Evolutionary conservation across 2,329 filamentous ascomycete genomes (phyloP), one percentile per base, ranked within the genome.

Genomic region (Seiridium cupressi): DNA sequence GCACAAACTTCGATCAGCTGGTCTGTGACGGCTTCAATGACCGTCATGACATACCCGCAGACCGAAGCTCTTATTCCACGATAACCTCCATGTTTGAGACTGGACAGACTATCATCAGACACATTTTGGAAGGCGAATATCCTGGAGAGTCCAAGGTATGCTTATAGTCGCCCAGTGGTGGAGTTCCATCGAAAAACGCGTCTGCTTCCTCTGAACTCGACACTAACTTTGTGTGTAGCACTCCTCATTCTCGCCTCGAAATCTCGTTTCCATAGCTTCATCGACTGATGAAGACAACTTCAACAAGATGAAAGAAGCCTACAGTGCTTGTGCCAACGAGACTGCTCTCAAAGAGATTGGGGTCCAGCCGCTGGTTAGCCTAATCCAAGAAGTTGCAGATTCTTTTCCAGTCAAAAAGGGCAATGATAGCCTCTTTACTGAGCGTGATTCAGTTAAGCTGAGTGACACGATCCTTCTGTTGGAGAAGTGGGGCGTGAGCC

Each of bases 11-110:
- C 61, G 86, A 90, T 61, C 78, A 87, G 69, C 81, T 87, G 59
- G 86, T 86, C 26, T 91, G 89, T 66, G 87, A 86, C 59, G 88
- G 88, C 9, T 91, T 88, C 83, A 78, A 82, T 57, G 78, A 84
- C 31, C 79, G 77, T 8, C 84, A 90, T 73, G 87, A 90, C 66
- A 81, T 91, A 60, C 83, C 88, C 3, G 76, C 85, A 3, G 89
- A 91, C 67, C 84, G 87, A 63, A 81, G 83, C 40, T 80, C 82
- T 65, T 81, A 81, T 40, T 89, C 87, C 61, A 84, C 87, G 2
- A 81, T 82, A 32, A 84, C 81, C 2, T 79, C 85, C 61, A 86
- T 90, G 84, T 75, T 75, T 26, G 87, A 90, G 68, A 81, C 81
- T 61, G 83, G 83, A 5, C 80, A 86, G 65, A 79, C 79, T 55